Evolutionary conservation across 2,329 filamentous ascomycete species (phyloP).

Genomic region (Botrytis squamosa): DNA sequence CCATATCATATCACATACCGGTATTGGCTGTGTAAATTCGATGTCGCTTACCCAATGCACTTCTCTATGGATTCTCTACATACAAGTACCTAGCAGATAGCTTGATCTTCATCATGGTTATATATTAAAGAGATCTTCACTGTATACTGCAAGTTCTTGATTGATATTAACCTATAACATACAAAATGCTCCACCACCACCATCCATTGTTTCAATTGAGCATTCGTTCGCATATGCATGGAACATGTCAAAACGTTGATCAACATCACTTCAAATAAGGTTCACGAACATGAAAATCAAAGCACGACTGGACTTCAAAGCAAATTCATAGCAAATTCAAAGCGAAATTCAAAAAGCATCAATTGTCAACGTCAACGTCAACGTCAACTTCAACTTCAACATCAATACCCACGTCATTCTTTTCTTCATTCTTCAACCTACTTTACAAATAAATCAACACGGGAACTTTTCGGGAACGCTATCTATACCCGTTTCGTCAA

Average conservation of each 20-base stretch:
- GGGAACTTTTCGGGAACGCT: not conserved
- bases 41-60: not conserved
- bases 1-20: not conserved
- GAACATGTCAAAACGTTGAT: not conserved
- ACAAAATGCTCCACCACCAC: not conserved
- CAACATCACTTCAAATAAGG: not conserved
- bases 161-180: not conserved
- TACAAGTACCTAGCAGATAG: not conserved
- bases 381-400: not conserved
- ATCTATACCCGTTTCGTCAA: not conserved
- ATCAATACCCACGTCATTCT: not conserved
- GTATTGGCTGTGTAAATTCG: not conserved
- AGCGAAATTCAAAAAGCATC: not conserved
- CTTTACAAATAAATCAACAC: not conserved
- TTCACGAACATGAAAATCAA: not conserved
- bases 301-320: not conserved
- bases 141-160: not conserved
- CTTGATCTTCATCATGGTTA: constrained; percentile 8
- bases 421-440: not conserved
- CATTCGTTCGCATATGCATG: not conserved
- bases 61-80: not conserved
- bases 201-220: not conserved
- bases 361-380: not conserved
- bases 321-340: not conserved
- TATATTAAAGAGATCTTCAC: not conserved